These are phyloP conservation scores for Xerophyta viscosa DNA, from an alignment of 106 monocot species.

Conservation along the genomic window DNA sequence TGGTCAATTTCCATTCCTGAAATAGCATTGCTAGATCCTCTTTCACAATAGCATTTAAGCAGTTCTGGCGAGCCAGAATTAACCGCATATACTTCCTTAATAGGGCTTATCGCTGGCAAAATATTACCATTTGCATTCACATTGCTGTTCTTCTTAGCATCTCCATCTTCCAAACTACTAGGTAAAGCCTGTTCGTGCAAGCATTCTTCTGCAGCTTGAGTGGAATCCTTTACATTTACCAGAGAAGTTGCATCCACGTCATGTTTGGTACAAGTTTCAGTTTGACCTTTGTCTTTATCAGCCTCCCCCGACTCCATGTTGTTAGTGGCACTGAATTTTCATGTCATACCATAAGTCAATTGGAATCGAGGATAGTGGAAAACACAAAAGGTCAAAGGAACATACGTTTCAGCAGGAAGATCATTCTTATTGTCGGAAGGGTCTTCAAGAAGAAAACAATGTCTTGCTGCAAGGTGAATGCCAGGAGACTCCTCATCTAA, in stretches of 20 bases:
- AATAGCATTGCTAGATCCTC: conserved; percentile 1
- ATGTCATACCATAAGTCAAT: too few species aligned
- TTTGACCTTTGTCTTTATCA: conserved; percentile 30
- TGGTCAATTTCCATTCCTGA: not conserved
- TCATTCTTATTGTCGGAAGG: conserved; percentile 55
- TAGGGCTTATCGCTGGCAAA: not conserved
- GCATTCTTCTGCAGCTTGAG: conserved; percentile 4
- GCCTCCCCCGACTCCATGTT: conserved; percentile 15
- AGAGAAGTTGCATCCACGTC: conserved; percentile 11
- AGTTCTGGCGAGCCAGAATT: conserved; percentile 7
- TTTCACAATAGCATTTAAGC: conserved; percentile 1
- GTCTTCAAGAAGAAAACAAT: conserved; percentile 87
- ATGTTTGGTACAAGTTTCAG: conserved; percentile 13
- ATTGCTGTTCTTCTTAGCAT: not conserved
- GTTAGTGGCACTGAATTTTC: conserved; percentile 18
- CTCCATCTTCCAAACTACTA: not conserved
- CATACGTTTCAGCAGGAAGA: conserved; percentile 38
- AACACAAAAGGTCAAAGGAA: too few species aligned
- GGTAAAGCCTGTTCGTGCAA: not conserved
- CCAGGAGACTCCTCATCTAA: conserved; percentile 71
- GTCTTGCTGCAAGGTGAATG: conserved; percentile 75
- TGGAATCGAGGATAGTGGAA: too few species aligned
- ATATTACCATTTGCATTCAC: not conserved
- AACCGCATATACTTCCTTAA: conserved; percentile 7
- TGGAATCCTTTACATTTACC: conserved; percentile 7